Evolutionary conservation across 2,329 filamentous ascomycete genomes (phyloP), one percentile per base, ranked within the genome.

Genomic region (Byssoonygena ceratinophila): DNA sequence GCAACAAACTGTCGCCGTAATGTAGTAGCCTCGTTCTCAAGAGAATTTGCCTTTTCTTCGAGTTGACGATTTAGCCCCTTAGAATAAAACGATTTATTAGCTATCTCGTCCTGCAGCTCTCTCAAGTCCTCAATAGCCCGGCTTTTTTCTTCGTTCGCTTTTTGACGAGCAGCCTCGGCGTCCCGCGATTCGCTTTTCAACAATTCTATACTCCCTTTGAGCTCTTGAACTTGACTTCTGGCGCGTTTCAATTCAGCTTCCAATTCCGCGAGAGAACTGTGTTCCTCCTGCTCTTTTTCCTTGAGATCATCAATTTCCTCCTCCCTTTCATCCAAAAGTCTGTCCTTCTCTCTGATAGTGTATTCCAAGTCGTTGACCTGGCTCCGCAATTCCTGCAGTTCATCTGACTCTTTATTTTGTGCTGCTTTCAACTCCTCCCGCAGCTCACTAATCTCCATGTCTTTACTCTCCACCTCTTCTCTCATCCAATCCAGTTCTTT

Each of bases 311-410:
- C 84, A 11, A 89, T 71, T 59, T 87, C 82, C 56, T 90, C 85
- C 47, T 92, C 85, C 18, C 81, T 81, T 57, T 88, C 80, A 46
- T 84, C 82, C 34, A 94, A 77, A 1, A 80, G 65, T 2, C 82
- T 80, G 53, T 91, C 84, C 63, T 88, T 91, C 57, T 87, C 83
- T 39, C 85, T 79, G 11, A 91, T 65, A 7, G 87, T 82, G 3
- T 81, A 79, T 66, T 94, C 85, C 4, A 91, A 72, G 60, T 94
- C 86, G 32, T 79, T 79, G 11, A 94, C 78, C 22, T 85, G 82
- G 59, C 88, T 84, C 46, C 81, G 81, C 1, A 92, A 68, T 57
- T 83, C 82, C 41, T 83, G 80, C 14, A 84, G 62, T 58, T 82
- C 76, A 32, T 79, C 78, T 4, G 68, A 66, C 39, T 76, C 74